Base-by-base conservation (phyloP, 192 early-diverging fungal species). In the Anaeromyces robustus region DNA sequence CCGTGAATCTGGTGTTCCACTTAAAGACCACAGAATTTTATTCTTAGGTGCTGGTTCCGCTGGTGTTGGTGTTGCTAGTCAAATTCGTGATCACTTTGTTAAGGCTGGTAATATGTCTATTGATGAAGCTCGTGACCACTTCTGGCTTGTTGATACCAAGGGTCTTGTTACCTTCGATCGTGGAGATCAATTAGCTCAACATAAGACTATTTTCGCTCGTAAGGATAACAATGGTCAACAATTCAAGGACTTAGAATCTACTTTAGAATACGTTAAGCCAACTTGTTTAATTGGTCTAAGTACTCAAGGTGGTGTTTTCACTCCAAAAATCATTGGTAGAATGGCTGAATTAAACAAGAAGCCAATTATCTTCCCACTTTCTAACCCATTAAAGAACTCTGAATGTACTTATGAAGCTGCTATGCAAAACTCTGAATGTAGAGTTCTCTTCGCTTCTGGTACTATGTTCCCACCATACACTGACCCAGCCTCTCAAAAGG, bases 331-430 rank as follows among this genome's bases (percentile, higher is more conserved):
- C 12, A 84, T 99, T 77, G 78, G 82, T 26, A 88, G 91, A 32
- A 95, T 99, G 93, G 92, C 89, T 78, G 82, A 88, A 30, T 80
- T 95, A 30, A 95, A 94, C 83, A 83, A 89, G 29, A 87, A 88
- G 16, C 96, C 96, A 18, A 30, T 80, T 80, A 78, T 80, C 7
- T 80, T 80, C 37, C 30, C 78, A 30, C 32, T 87, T 28, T 95
- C 93, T 22, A 98, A 97, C 84, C 96, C 95, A 31, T 83, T 88
- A 79, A 90, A 89, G 80, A 95, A 96, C 85, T 94, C 95, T 80
- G 97, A 99, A 88, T 99, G 97, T 88, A 95, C 94, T 12, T 97
- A 94, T 80, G 96, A 94, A 86, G 86, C 94, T 80, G 96, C 97
- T 77, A 95, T 99, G 93, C 84, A 85, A 77, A 84, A 85, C 86